Base-by-base conservation (phyloP, 805 yeast species). In the Lipomyces sp. region DNA sequence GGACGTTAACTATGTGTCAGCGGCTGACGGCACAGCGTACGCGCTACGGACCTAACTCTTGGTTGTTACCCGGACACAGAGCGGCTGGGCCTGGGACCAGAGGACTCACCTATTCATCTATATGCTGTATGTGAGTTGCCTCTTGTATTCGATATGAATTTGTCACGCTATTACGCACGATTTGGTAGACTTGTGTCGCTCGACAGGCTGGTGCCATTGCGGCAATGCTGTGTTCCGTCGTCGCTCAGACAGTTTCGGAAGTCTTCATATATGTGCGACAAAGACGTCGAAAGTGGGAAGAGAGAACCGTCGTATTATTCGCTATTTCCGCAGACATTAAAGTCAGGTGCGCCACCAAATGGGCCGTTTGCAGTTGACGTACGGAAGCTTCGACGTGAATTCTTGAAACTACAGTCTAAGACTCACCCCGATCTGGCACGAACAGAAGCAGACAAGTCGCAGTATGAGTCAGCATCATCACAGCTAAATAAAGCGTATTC, bases 391-490 rank as follows among this genome's bases (percentile, higher is more conserved):
- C 83, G 96, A 60, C 83, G 86, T 65, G 98, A 95, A 76, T 94
- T 87, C 76, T 79, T 97, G 51, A 70, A 74, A 7, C 79, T 92
- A 37, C 98, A 94, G 76, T 84, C 89, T 48, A 81, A 83, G 65
- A 82, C 84, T 59, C 99, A 94, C 75, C 99, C 99, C 0, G 99
- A 94, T 63, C 78, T 80, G 82, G 66, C 79, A 79, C 68, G 77
- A 64, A 50, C 71, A 65, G 69, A 64, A 58, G 71, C 64, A 53
- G 74, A 72, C 5, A 66, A 71, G n/a, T 75, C 75, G 51, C 73
- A 69, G 58, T 72, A 71, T 42, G 81, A 75, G 32, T 77, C 77
- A 8, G 71, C 75, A 3, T 82, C 89, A 4, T 83, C 92, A 1
- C 73, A 83, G 29, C 79, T 95, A 42, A 92, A 94, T 74, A 84